Base-by-base conservation (phyloP, 2,329 filamentous ascomycete species). In the Periglandula ipomoeae region DNA sequence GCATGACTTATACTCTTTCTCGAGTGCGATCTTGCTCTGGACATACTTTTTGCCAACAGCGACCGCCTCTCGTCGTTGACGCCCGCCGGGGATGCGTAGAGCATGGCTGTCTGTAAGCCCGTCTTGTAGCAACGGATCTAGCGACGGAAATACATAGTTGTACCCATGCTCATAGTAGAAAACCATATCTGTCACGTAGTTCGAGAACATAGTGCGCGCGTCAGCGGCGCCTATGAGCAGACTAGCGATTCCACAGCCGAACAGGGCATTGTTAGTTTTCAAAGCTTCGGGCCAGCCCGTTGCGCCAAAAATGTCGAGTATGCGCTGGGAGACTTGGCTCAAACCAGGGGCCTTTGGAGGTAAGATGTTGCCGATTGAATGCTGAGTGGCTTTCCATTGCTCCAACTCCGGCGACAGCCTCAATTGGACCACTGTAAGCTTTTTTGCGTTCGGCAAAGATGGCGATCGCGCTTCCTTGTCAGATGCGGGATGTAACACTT, bases 131-230 rank as follows among this genome's bases (percentile, higher is more conserved):
- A 57, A 45, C 27, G 37, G 38, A 15, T 53, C 49, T 10, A 56
- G 22, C 19, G 48, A 49, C n/a, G 55, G 54, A 34, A 54, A 57
- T 22, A 56, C 48, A 19, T 53, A 44, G 46, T 56, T 48, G 48
- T 55, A 57, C n/a, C 54, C 53, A 44, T 57, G 55, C 48, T 57
- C 55, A 27, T 56, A 56, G 32, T 56, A 57, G 39, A 57, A 56
- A 30, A 22, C 54, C 54, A 57, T 56, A 41, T 57, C 55, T 15
- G 51, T 55, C 39, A 55, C 54, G 24, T 56, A 55, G 40, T 57
- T 57, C 45, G 55, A 57, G 46, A 56, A 56, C 47, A 56, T 50
- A 40, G 53, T 54, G 41, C 30, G 45, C 22, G 45, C 53, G 30
- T 57, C 50, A 11, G 52, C 52, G 10, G 50, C 51, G 26, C 55